Base-by-base conservation (phyloP, 345 rosid species). In the Ricinus communis region DNA sequence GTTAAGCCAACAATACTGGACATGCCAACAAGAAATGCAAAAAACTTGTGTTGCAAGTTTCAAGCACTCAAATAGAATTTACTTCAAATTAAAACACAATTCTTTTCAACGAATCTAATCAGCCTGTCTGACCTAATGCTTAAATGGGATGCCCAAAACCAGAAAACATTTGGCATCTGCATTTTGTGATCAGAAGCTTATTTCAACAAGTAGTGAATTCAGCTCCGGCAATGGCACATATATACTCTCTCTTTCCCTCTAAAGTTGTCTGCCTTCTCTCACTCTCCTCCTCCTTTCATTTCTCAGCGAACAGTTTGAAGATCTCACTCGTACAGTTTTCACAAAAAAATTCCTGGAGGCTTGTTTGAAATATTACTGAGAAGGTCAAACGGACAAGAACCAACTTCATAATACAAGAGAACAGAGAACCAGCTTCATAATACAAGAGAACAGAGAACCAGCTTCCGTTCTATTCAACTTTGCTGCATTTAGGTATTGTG, bases 11-110 rank as follows among this genome's bases (percentile, higher is more conserved):
- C 49, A 36, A 49, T 47, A 21, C 18, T 28, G 62, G 65, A 51
- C 53, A 33, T 70, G 50, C 62, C 69, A 73, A 58, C 40, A 75
- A 30, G 16, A 2, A 53, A 56, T 53, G 57, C 33, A 56, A 2
- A 45, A 70, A 62, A 16, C 31, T 27, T 15, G 18, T 45, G 41
- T 22, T 53, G 61, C 18, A 18, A 74, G 16, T 65, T 51, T 56
- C 60, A 38, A 27, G 62, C 19, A 30, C 54, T 69, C 54, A 5
- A 69, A 46, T n/a, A 66, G 22, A 36, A 68, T 40, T 7, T 31
- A 11, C 50, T 50, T 24, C 43, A 21, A 19, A 13, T 27, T 16
- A 38, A 33, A 9, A 16, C 16, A 0, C 8, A 45, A 33, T 51
- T 21, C 19, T 40, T 31, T 59, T 49, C 24, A 30, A 33, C 47